Evolutionary conservation across 768 basidiomycete species (phyloP), one percentile per base, ranked within the genome.

Genomic region (Mycena metata): DNA sequence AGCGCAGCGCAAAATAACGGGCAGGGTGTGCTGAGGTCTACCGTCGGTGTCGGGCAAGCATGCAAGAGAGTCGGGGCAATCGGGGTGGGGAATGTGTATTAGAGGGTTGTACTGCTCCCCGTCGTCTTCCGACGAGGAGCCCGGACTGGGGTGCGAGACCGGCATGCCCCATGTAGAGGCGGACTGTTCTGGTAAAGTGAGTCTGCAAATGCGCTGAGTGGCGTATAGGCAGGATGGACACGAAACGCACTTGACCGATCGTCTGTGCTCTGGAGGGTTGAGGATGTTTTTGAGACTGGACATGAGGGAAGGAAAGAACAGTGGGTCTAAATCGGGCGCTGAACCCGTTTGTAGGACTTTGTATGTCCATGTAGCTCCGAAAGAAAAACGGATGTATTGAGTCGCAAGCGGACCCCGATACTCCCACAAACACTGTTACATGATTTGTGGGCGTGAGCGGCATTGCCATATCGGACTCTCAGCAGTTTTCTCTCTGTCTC

Each of bases 1-100:
- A 30, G 93, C 91, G 73, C 93, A 95, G 35, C 93, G 90, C 56
- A 95, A 83, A 76, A 95, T 95, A 65, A 94, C 90, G 24, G 93
- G 93, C 49, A 95, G 87, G 13, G 93, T 94, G 73, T 95, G 93
- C 71, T 94, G 92, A 60, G 93, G 93, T 69, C 92, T 83, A 49
- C 89, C 91, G 67, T 89, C 86, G 39, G 93, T 93, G 76, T 95
- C 90, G 42, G 91, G 92, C 49, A 94, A 84, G 79, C 93, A 94
- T 42, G 85, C 86, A 23, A 95, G 84, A 56, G 89, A 89, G 76
- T 94, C 89, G 36, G 93, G 93, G 72, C 93, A 95, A 74, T 92
- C 86, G 23, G 88, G 88, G 75, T 95, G 93, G n/a, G 85, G 67
- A 76, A 73, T 72, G 69, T 69, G 73, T 70, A 73, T 67, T 71